Conservation (phyloP, 139 green algal genomes). For the Micromonas commoda region DNA sequence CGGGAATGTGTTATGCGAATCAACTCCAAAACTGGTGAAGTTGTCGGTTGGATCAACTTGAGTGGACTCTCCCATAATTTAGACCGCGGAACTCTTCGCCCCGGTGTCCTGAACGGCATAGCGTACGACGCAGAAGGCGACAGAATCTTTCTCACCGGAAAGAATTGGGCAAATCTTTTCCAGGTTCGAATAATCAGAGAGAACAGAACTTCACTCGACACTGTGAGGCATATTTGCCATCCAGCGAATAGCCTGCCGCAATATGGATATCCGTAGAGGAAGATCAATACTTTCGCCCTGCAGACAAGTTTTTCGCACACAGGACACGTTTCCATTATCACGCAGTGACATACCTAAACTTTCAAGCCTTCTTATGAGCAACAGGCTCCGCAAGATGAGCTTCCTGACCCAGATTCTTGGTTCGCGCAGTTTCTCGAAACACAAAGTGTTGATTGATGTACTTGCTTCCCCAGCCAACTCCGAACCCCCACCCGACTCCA, state of each 20-base stretch:
- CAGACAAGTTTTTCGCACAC: no score
- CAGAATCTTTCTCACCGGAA: slow-evolving; percentile 7
- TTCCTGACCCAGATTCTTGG: no score
- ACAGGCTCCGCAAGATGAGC: no score
- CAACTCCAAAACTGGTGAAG: not conserved
- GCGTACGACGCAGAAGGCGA: slow-evolving; percentile 17
- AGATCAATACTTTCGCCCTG: not conserved
- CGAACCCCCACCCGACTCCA: slow-evolving; percentile 34
- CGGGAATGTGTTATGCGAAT: slow-evolving; percentile 3
- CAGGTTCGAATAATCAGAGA: not conserved
- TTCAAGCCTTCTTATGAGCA: no score
- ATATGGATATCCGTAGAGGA: slow-evolving; percentile 16
- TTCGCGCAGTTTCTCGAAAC: slow-evolving; percentile 4
- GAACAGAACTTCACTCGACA: not conserved
- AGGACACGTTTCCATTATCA: no score
- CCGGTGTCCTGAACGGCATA: slow-evolving; percentile 10
- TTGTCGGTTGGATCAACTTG: slow-evolving; percentile 19
- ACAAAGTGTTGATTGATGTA: slow-evolving; percentile 33
- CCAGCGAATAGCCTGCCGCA: not conserved
- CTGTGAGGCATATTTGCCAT: not conserved
- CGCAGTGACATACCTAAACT: no score
- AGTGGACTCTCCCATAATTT: not conserved
- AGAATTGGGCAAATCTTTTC: not conserved
- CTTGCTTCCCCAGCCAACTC: slow-evolving; percentile 23
- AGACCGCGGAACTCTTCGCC: not conserved